Evolutionary conservation across 805 yeast species (phyloP), one percentile per base, ranked within the genome.

Genomic region (Cyberlindnera xylosilytica): DNA sequence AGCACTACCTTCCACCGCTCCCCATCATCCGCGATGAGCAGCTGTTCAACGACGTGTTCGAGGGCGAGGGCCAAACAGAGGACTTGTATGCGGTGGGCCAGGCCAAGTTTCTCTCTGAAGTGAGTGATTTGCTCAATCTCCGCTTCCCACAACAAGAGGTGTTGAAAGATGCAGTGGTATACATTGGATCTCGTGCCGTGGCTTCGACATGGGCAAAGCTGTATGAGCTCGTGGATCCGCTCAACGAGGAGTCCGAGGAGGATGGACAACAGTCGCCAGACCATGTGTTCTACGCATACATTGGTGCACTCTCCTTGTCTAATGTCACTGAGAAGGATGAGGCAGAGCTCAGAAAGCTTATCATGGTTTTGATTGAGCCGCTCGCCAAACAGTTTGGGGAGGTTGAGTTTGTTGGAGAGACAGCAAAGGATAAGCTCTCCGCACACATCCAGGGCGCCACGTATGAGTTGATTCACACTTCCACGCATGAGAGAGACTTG

Each of bases 301-400:
- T 37, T 16, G 40, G 40, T 11, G 40, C 40, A 11, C 29, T 37
- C 4, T 9, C 26, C n/a, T 5, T 30, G 16, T 4, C 28, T n/a
- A n/a, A 22, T 23, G 18, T 20, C 16, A 20, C 28, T 6, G 4
- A 8, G 16, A 15, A 20, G 5, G 29, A 30, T 6, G 13, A 17
- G n/a, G 17, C 3, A 7, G 9, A 16, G 11, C 12, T 30, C 7
- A 4, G 13, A 10, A 5, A 28, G 3, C 5, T 12, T 12, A 16
- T 38, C 11, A 7, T 19, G 4, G 32, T 31, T 10, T 15, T 38
- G 20, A 26, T 38, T 19, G 42, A 38, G 16, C 42, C 42, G 4
- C 22, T 38, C 15, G 26, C 31, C 15, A 33, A 10, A 19, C 36
- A 38, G 26, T 38, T 32, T 17, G 32, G 18, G 9, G 42, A 38